Evolutionary conservation across 2,329 filamentous ascomycete species (phyloP).

Genomic region (Harringtonia aguacate): DNA sequence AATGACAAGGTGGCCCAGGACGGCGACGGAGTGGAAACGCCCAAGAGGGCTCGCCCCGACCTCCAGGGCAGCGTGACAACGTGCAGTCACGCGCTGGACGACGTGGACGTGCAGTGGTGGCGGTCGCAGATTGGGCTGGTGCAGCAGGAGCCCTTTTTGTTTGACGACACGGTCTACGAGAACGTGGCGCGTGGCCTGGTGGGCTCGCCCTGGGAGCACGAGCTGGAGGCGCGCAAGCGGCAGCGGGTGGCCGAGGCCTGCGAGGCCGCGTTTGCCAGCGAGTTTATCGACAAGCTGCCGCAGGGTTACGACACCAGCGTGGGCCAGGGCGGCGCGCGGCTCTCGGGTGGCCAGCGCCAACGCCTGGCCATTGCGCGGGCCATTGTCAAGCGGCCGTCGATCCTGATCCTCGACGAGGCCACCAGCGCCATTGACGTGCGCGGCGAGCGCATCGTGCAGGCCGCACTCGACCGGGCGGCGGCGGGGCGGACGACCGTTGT

Average conservation of each 20-base stretch:
- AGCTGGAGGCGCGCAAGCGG: conserved; percentile 24
- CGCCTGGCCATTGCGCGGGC: conserved; percentile 63
- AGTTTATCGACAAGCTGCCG: conserved; percentile 36
- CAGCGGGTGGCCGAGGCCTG: conserved; percentile 41
- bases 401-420: conserved; percentile 65
- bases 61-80: conserved; percentile 43
- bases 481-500: conserved; percentile 86
- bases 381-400: conserved; percentile 53
- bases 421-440: conserved; percentile 54
- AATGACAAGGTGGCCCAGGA: conserved; percentile 2
- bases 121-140: conserved; percentile 32
- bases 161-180: conserved; percentile 31
- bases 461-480: conserved; percentile 39
- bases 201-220: conserved; percentile 15
- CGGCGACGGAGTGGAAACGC: neutral
- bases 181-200: conserved; percentile 39
- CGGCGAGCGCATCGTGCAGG: conserved; percentile 55
- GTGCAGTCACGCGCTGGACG: conserved; percentile 57
- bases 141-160: conserved; percentile 25
- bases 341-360: conserved; percentile 65
- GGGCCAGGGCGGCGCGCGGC: conserved; percentile 24
- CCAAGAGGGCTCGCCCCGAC: conserved; percentile 24
- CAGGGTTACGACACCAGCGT: conserved; percentile 13
- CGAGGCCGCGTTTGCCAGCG: conserved; percentile 44
- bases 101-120: conserved; percentile 60